Base-by-base conservation (phyloP, 225 moss, liverwort and hornwort genomes). In the Takakia lepidozioides region DNA sequence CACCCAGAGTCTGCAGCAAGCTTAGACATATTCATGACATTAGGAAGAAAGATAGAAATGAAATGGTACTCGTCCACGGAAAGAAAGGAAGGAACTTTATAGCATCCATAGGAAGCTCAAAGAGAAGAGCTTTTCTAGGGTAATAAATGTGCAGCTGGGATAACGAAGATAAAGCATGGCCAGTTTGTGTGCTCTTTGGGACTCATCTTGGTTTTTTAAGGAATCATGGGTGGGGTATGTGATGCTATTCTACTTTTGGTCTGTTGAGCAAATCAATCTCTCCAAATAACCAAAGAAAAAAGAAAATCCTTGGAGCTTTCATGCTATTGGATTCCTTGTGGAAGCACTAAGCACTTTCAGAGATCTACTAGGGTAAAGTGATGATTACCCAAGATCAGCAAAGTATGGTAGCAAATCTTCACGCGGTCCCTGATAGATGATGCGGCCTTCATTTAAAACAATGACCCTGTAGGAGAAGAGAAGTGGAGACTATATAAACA, bases 351-450 rank as follows among this genome's bases (percentile, higher is more conserved):
- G 15, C 7, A 5, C 53, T 34, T 14, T 22, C 5, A 13, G 14
- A 16, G 3, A 54, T 20, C 16, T 26, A 1, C 8, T 54, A 9
- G 7, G 3, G 19, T 19, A 46, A 7, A 11, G 8, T 46, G 8
- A 13, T 11, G 30, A 22, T 52, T 78, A 90, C 89, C 89, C 85
- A 46, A 90, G 80, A 41, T 56, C 61, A 54, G 65, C 58, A 39
- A 90, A 90, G 62, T 85, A 85, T 8, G 60, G 67, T 36, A 85
- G 51, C 10, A 77, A 80, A 58, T 85, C 89, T 45, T 80, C 80
- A 38, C 66, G 64, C 40, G 82, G 89, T 60, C 85, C 85, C 71
- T 90, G 89, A 55, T 76, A 90, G 27, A 90, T 72, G 37, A 90
- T 85, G 54, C 46, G 49, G 29, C 85, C 89, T 60, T 90, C 85